Evolutionary conservation across 2,329 filamentous ascomycete species (phyloP).

Genomic region (Cordyceps cateniannulata): DNA sequence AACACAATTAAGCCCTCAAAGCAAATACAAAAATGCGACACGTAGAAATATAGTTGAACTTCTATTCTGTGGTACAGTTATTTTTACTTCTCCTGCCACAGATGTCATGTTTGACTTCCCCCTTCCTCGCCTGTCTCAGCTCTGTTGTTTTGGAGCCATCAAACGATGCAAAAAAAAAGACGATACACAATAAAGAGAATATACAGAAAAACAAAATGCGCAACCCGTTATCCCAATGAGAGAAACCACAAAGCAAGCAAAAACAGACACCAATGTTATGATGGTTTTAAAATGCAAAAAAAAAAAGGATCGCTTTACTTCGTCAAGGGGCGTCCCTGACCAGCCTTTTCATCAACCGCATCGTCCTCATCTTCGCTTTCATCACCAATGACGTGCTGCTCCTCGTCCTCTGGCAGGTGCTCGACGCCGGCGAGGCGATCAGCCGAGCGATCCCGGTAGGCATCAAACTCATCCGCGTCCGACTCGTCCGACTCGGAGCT

Average conservation of each 20-base stretch:
- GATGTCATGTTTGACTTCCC: background rate
- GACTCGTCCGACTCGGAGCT: conserved; percentile 53
- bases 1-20: background rate
- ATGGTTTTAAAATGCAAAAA: background rate
- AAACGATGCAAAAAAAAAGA: background rate
- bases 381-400: conserved; percentile 46
- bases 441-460: conserved; percentile 34
- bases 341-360: conserved; percentile 1
- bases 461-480: conserved; percentile 37
- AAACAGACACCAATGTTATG: background rate
- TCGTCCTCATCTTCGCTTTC: conserved; percentile 33
- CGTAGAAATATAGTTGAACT: background rate
- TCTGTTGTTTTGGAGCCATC: background rate
- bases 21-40: background rate
- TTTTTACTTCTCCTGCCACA: background rate
- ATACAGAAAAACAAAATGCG: background rate
- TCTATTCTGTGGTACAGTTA: background rate
- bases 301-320: background rate
- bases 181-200: background rate
- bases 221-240: background rate
- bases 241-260: background rate
- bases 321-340: background rate
- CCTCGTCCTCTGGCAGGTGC: conserved; percentile 26
- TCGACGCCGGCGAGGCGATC: conserved; percentile 21
- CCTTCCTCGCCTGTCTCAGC: background rate